Percentiles rank a stretch among this genome's conserved stretches.
Evolutionary conservation across 1,139 yeast genomes (phyloP).

Genomic region (Hanseniaspora gamundiae): DNA sequence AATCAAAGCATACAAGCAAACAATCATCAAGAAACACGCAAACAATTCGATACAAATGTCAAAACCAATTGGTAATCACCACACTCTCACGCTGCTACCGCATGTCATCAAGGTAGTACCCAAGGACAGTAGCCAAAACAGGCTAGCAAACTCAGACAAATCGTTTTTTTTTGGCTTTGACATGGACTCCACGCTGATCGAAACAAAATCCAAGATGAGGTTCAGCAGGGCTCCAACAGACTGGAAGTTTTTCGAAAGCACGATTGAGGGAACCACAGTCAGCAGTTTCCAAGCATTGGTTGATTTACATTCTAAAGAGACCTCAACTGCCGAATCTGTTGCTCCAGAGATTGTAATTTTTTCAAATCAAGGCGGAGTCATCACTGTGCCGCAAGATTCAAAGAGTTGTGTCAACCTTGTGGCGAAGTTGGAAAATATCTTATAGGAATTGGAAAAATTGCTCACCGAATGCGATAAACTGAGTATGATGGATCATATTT

Average conservation of each 20-base stretch:
- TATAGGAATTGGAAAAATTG: slow-evolving; percentile 13
- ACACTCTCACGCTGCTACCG: slow-evolving; percentile 20
- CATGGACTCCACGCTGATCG: slow-evolving; percentile 23
- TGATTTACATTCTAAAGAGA: no score
- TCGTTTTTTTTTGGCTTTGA: slow-evolving; percentile 19
- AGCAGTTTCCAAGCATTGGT: no score
- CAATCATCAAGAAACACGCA: background rate
- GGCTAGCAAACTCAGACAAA: background rate
- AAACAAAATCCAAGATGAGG: slow-evolving; percentile 17
- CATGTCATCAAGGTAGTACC: slow-evolving; percentile 21
- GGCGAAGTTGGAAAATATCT: slow-evolving; percentile 32
- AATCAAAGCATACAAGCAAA: background rate
- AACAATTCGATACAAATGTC: background rate
- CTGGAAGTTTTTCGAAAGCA: slow-evolving; percentile 22
- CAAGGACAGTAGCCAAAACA: slow-evolving; percentile 2
- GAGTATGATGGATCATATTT: slow-evolving; percentile 24
- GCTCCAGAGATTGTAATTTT: slow-evolving; percentile 46
- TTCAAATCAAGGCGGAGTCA: slow-evolving; percentile 67
- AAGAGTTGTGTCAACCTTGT: slow-evolving; percentile 43
- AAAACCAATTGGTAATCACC: slow-evolving; percentile 7
- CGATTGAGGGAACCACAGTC: no score
- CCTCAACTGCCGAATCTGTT: no score
- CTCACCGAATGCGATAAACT: slow-evolving; percentile 7
- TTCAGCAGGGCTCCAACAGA: slow-evolving; percentile 19
- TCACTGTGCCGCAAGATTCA: slow-evolving; percentile 29